phyloP scores from a whole-genome alignment of 1,284 basidiomycete species.

The Trichosporon asahii region DNA sequence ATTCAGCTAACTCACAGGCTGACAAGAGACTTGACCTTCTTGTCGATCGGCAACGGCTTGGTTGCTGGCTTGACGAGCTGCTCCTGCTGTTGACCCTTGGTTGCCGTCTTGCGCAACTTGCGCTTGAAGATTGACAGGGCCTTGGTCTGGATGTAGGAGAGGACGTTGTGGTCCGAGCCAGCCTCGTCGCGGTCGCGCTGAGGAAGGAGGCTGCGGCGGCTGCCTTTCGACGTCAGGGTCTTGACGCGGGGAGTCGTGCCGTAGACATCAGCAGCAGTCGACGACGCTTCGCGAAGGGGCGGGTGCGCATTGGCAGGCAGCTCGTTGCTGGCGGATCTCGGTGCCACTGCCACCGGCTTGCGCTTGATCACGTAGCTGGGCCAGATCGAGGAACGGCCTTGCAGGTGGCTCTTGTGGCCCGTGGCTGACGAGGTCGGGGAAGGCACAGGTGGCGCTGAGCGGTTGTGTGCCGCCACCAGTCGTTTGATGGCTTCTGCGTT shows the following conservation, averaged over 20 bases:
- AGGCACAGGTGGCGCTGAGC: background rate
- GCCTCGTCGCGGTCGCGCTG: background rate
- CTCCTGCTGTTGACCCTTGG: background rate
- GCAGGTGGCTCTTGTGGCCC: background rate
- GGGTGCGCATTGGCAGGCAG: background rate
- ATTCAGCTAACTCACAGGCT: background rate
- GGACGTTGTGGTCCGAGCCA: background rate
- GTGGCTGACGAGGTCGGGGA: background rate
- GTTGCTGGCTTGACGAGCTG: background rate
- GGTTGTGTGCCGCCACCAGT: background rate
- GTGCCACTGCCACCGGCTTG: background rate
- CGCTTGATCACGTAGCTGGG: slow-evolving; percentile 8
- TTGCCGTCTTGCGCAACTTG: background rate
- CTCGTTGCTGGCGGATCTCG: background rate
- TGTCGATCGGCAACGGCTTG: background rate
- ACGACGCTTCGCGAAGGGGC: background rate
- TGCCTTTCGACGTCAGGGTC: background rate
- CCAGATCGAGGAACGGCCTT: background rate
- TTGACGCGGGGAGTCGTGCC: background rate
- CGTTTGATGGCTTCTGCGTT: background rate
- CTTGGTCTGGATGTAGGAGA: slow-evolving; percentile 4
- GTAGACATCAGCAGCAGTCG: background rate
- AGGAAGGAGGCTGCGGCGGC: background rate
- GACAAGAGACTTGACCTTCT: slow-evolving; percentile 1
- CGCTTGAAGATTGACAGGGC: background rate